Percentiles rank a stretch among this genome's conserved stretches.
phyloP scores from a whole-genome alignment of 2,329 filamentous ascomycete genomes.

The Eutypella sp. region DNA sequence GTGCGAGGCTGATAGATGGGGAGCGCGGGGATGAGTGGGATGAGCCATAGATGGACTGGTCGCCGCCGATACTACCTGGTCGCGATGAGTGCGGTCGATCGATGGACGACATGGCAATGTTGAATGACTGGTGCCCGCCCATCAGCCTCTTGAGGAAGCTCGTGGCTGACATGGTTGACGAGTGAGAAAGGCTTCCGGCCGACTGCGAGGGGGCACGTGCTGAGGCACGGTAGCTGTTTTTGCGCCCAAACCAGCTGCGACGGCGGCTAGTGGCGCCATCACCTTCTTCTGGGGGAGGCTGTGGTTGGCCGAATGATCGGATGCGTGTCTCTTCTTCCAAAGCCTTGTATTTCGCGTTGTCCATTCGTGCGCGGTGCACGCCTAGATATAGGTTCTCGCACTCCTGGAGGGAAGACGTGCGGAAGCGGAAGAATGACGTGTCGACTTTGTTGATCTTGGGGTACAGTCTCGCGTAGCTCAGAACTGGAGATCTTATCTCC shows the following conservation, averaged over 20 bases:
- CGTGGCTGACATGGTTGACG: constrained; percentile 57
- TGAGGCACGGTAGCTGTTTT: constrained; percentile 61
- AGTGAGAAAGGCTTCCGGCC: constrained; percentile 61
- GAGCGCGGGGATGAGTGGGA: constrained; percentile 46
- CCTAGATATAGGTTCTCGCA: constrained; percentile 78
- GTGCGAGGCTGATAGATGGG: constrained; percentile 52
- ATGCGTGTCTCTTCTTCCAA: constrained; percentile 62
- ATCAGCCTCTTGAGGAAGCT: constrained; percentile 79
- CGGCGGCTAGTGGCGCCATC: constrained; percentile 42
- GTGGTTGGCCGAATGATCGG: constrained; percentile 64
- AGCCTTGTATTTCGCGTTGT: constrained; percentile 82
- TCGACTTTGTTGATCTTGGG: constrained; percentile 64
- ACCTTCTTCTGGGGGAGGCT: constrained; percentile 40
- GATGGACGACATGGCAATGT: constrained; percentile 75
- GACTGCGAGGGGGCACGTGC: constrained; percentile 60
- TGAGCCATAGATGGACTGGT: constrained; percentile 58
- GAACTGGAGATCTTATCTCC: constrained; percentile 84
- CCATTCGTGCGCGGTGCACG: constrained; percentile 83
- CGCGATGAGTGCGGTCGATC: constrained; percentile 35
- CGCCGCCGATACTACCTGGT: constrained; percentile 47
- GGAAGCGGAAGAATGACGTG: constrained; percentile 80
- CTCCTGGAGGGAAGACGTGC: constrained; percentile 69
- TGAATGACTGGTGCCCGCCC: constrained; percentile 66
- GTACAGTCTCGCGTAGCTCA: constrained; percentile 46
- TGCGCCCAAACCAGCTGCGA: constrained; percentile 56